Evolutionary conservation across 1,284 basidiomycete species (phyloP).

Genomic region (Heterobasidion occidentale): DNA sequence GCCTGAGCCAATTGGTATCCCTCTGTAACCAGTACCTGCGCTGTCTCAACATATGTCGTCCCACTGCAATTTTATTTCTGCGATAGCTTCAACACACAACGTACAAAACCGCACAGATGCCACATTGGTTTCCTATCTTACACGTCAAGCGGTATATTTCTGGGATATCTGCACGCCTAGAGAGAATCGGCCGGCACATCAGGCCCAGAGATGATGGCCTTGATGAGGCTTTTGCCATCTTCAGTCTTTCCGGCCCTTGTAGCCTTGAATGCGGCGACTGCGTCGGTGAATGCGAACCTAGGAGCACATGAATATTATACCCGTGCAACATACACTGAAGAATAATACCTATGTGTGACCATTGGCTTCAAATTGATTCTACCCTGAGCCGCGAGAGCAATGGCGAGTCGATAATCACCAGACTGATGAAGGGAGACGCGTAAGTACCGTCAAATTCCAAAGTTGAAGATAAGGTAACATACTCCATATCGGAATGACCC

Average conservation of each 20-base stretch:
- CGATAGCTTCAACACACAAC: background rate
- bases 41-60: too few relatives aligned
- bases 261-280: constrained; percentile 74
- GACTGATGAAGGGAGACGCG: constrained; percentile 36
- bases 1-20: too few relatives aligned
- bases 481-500: constrained; percentile 87
- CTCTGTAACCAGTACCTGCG: too few relatives aligned
- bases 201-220: constrained; percentile 73
- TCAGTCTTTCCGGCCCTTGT: constrained; percentile 75
- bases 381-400: constrained; percentile 72
- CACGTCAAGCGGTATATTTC: background rate
- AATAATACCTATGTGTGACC: constrained; percentile 72
- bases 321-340: constrained; percentile 1
- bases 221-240: constrained; percentile 68
- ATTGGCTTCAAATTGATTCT: constrained; percentile 84
- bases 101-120: background rate
- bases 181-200: constrained; percentile 32
- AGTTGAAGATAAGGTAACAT: constrained; percentile 16
- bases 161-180: constrained; percentile 1
- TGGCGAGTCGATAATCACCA: constrained; percentile 81
- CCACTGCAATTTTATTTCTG: too few relatives aligned
- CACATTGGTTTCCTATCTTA: background rate
- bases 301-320: constrained; percentile 23
- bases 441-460: background rate
- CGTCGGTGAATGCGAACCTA: constrained; percentile 71